Evolutionary conservation across 129 eudicot species (phyloP).

Genomic region (Artemisia argyi): DNA sequence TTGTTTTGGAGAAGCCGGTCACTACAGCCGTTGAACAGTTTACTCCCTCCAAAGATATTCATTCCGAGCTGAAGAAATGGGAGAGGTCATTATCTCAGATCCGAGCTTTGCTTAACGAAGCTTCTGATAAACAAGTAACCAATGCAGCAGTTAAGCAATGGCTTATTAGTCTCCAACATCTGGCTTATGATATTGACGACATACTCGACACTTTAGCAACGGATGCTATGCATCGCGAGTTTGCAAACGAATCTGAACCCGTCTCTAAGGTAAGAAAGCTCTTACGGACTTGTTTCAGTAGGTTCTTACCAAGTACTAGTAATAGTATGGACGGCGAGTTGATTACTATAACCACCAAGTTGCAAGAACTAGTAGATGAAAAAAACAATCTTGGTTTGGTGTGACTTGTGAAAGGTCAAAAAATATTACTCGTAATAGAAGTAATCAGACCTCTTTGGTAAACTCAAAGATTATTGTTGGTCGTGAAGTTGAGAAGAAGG

Average conservation of each 20-base stretch:
- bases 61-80: not conserved
- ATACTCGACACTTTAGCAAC: constrained; percentile 1
- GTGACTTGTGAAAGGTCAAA: too few relatives aligned
- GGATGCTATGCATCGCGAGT: not conserved
- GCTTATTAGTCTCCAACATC: constrained; percentile 1
- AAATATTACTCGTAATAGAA: too few relatives aligned
- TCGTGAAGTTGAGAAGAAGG: not conserved
- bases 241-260: not conserved
- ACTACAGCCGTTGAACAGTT: not conserved
- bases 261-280: constrained; percentile 1
- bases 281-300: not conserved
- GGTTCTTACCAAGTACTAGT: not conserved
- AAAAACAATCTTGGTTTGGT: not conserved
- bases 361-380: not conserved
- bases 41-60: not conserved
- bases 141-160: not conserved
- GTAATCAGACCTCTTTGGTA: not conserved
- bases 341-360: not conserved
- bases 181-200: not conserved
- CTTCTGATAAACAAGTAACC: constrained; percentile 1
- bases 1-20: not conserved
- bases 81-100: not conserved
- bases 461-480: not conserved
- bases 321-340: not conserved
- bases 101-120: not conserved